phyloP scores from a whole-genome alignment of 2,329 filamentous ascomycete species.

The Talaromyces sp. region DNA sequence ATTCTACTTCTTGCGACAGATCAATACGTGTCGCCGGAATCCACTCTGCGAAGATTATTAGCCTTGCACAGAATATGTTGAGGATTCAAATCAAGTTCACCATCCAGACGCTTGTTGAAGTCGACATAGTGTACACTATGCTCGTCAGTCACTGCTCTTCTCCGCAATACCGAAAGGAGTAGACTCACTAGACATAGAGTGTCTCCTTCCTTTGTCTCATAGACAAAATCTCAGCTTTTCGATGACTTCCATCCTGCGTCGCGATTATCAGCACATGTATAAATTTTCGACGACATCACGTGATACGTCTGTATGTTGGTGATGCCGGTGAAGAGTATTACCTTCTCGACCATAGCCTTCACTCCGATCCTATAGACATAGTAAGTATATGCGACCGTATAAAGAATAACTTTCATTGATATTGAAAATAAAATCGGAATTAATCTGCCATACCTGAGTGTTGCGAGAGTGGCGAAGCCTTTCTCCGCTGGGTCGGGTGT shows the following conservation, averaged over 20 bases:
- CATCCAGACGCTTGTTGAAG: conserved; percentile 83
- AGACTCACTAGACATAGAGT: conserved; percentile 71
- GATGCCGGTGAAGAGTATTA: conserved; percentile 37
- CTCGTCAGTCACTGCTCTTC: conserved; percentile 24
- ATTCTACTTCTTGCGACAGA: conserved; percentile 87
- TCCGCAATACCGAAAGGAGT: too few species aligned
- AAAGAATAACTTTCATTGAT: conserved; percentile 25
- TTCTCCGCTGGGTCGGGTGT: conserved; percentile 66
- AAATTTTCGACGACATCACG: conserved; percentile 31
- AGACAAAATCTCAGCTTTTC: conserved; percentile 94
- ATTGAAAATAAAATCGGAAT: not conserved
- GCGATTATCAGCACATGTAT: conserved; percentile 14
- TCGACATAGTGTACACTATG: conserved; percentile 85
- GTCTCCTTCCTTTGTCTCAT: conserved; percentile 87
- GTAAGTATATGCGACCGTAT: conserved; percentile 38
- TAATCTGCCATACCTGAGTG: conserved; percentile 63
- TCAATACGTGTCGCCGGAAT: conserved; percentile 79
- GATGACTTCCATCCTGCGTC: conserved; percentile 69
- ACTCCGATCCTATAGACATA: conserved; percentile 58
- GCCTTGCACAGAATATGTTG: not conserved
- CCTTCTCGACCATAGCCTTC: conserved; percentile 69
- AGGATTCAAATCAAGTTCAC: conserved; percentile 29
- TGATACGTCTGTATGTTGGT: conserved; percentile 28
- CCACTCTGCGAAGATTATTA: conserved; percentile 69
- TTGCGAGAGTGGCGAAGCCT: conserved; percentile 79